Percentiles rank a stretch among this genome's conserved stretches.
These are phyloP conservation scores for Clonostachys solani DNA, from an alignment of 2,329 filamentous ascomycete species.

Conservation along the genomic window DNA sequence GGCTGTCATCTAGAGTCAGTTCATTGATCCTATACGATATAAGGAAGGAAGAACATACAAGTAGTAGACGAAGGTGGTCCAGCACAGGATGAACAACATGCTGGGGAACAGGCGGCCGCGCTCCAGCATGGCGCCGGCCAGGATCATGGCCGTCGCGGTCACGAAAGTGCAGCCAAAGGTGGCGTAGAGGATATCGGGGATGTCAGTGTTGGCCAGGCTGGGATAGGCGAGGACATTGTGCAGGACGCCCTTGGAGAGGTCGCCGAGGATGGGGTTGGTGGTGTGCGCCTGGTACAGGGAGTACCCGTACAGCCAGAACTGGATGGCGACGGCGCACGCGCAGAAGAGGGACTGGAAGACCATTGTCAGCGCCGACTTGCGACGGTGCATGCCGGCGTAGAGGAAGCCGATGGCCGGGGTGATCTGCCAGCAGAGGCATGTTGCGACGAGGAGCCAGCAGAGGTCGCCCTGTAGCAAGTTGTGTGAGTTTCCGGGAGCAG, in stretches of 20 bases:
- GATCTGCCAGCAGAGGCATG: constrained; percentile 22
- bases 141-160: constrained; percentile 27
- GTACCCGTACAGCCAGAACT: constrained; percentile 42
- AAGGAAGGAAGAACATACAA: constrained; percentile 9
- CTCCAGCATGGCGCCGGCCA: constrained; percentile 28
- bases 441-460: constrained; percentile 29
- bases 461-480: constrained; percentile 22
- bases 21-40: too few species aligned
- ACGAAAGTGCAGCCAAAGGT: constrained; percentile 24
- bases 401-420: constrained; percentile 28
- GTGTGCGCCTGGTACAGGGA: constrained; percentile 29
- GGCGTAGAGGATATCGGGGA: constrained; percentile 27
- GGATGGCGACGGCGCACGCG: constrained; percentile 33
- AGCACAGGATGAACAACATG: constrained; percentile 58
- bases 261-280: constrained; percentile 22
- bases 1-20: constrained; percentile 16
- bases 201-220: constrained; percentile 21
- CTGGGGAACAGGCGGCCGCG: constrained; percentile 33
- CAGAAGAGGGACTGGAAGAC: constrained; percentile 40
- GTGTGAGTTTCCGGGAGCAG: too few species aligned
- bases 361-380: constrained; percentile 32
- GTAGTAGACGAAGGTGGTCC: constrained; percentile 60
- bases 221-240: constrained; percentile 24
- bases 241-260: constrained; percentile 23
- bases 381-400: constrained; percentile 28